Evolutionary conservation across 495 filamentous ascomycete genomes (phyloP).

Genomic region (Pseudomonodictys pantanalensis): DNA sequence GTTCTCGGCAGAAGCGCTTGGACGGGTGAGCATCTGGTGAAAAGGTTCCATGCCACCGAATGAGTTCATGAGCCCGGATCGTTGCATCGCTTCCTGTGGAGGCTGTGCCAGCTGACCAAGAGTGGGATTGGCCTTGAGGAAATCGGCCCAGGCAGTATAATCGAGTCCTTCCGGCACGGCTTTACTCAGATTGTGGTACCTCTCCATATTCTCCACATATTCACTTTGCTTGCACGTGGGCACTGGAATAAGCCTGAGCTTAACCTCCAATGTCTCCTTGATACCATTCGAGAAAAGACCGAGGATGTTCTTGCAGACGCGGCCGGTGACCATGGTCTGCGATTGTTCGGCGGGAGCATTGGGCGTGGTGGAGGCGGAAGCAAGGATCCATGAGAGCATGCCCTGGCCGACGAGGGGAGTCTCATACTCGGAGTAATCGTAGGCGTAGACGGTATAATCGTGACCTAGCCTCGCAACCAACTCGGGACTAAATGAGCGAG

Average conservation of each 20-base stretch:
- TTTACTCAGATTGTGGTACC: constrained; percentile 59
- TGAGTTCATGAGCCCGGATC: not conserved
- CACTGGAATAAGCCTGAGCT: constrained; percentile 80
- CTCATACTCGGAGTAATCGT: constrained; percentile 93
- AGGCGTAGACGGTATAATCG: constrained; percentile 95
- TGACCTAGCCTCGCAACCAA: constrained; percentile 76
- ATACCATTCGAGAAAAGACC: constrained; percentile 78
- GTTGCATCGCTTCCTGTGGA: not conserved
- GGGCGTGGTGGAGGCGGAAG: constrained; percentile 37
- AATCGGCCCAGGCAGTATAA: constrained; percentile 57
- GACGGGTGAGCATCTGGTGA: constrained; percentile 32
- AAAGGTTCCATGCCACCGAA: constrained; percentile 23
- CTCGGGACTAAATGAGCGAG: constrained; percentile 56
- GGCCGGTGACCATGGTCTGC: constrained; percentile 80
- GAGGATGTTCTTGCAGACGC: constrained; percentile 79
- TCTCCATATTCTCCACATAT: constrained; percentile 62
- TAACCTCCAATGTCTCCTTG: constrained; percentile 92
- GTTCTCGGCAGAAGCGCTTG: constrained; percentile 1
- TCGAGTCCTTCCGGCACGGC: constrained; percentile 64
- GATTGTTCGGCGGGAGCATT: constrained; percentile 56
- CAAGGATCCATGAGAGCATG: constrained; percentile 85
- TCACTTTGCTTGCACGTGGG: constrained; percentile 68
- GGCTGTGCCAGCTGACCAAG: constrained; percentile 22
- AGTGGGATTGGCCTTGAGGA: constrained; percentile 39
- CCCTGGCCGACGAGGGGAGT: constrained; percentile 92